Evolutionary conservation across 108 stramenopile genomes (phyloP).

Genomic region (Conticribra guillardii): DNA sequence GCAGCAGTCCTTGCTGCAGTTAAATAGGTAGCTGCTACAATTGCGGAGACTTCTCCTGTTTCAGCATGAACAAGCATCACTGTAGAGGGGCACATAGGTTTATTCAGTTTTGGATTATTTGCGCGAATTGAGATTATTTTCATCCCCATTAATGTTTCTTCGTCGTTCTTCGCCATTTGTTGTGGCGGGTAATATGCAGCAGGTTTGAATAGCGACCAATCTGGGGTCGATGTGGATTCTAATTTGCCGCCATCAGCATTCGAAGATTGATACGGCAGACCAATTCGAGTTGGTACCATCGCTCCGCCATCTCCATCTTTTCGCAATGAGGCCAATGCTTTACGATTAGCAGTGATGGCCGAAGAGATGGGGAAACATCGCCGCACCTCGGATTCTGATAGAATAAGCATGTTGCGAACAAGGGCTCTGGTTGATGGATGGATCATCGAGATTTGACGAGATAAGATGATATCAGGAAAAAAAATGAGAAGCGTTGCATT

Average conservation of each 20-base stretch:
- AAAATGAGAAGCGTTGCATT: too few species aligned
- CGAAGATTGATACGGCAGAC: conserved; percentile 51
- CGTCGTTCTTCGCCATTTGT: not conserved
- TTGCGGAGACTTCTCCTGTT: conserved; percentile 71
- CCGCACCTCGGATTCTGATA: conserved; percentile 66
- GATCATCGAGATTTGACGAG: too few species aligned
- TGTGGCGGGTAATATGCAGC: conserved; percentile 60
- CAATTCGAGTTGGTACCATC: conserved; percentile 64
- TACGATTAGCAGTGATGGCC: conserved; percentile 63
- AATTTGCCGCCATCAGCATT: not conserved
- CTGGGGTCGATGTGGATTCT: conserved; percentile 31
- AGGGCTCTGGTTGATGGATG: conserved; percentile 16
- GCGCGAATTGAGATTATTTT: conserved; percentile 71
- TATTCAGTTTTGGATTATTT: conserved; percentile 58
- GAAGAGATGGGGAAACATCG: conserved; percentile 54
- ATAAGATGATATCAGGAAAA: too few species aligned
- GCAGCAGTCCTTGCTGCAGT: conserved; percentile 85
- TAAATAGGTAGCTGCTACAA: conserved; percentile 77
- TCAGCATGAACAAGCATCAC: conserved; percentile 68
- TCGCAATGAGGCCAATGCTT: conserved; percentile 58
- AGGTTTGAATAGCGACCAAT: conserved; percentile 87
- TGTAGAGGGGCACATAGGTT: conserved; percentile 76
- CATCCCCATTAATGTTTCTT: conserved; percentile 63
- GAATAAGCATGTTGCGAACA: conserved; percentile 54
- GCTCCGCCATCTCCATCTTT: conserved; percentile 47